These are phyloP conservation scores for Astragalus glycyphyllos DNA, from an alignment of 306 rosid species.

Conservation along the genomic window DNA sequence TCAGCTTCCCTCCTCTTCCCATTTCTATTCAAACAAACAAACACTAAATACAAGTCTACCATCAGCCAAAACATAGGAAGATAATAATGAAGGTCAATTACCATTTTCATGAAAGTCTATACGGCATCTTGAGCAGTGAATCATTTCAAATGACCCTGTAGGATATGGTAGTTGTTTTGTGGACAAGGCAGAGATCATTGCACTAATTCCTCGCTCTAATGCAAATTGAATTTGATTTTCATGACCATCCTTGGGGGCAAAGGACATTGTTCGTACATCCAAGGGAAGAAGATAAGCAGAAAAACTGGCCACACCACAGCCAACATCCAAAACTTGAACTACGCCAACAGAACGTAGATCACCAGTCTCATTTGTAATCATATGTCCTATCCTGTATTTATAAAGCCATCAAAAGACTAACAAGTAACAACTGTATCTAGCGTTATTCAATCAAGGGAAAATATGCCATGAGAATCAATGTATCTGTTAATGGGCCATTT, in stretches of 20 bases:
- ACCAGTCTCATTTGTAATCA: conserved; percentile 79
- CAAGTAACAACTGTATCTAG: not conserved
- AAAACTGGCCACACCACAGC: conserved; percentile 99
- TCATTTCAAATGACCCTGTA: conserved; percentile 83
- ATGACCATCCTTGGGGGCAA: conserved; percentile 97
- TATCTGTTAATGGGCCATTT: not conserved
- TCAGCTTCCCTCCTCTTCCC: not conserved
- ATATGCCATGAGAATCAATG: conserved; percentile 11
- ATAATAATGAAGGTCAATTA: conserved; percentile 45
- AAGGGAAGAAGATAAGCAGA: conserved; percentile 88
- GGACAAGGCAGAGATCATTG: conserved; percentile 88
- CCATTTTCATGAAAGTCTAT: conserved; percentile 90
- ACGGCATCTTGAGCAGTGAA: conserved; percentile 95
- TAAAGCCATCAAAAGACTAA: conserved; percentile 35
- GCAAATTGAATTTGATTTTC: conserved; percentile 98
- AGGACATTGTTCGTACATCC: conserved; percentile 88
- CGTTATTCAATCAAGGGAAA: not conserved
- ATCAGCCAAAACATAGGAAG: conserved; percentile 17
- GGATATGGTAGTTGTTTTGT: conserved; percentile 93
- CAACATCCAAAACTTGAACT: conserved; percentile 85
- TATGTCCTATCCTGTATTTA: conserved; percentile 76
- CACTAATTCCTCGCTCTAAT: conserved; percentile 88
- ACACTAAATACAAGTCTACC: conserved; percentile 4
- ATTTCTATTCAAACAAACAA: not conserved
- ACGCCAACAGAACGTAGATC: conserved; percentile 81